Evolutionary conservation across 2,329 filamentous ascomycete species (phyloP).

Genomic region (Aspergillus japonicus): DNA sequence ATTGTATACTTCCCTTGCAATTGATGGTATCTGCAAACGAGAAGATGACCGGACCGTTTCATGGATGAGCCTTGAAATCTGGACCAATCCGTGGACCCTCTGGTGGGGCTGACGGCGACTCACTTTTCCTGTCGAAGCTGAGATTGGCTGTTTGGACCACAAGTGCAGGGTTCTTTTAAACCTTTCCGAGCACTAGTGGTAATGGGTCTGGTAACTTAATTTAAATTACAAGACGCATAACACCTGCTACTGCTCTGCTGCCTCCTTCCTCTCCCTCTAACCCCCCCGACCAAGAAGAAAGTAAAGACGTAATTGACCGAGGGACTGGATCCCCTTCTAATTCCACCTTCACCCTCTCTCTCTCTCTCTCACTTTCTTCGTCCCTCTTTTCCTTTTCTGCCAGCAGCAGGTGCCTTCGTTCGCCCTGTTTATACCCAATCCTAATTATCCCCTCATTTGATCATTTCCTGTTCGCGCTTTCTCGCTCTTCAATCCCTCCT

Average conservation of each 20-base stretch:
- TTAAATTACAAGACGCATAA: not conserved
- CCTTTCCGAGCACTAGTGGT: not conserved
- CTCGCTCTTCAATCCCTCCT: not conserved
- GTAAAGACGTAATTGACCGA: not conserved
- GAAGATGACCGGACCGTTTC: not conserved
- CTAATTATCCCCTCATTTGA: slow-evolving; percentile 1
- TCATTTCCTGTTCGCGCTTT: not conserved
- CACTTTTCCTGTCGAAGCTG: not conserved
- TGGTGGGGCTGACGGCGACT: not conserved
- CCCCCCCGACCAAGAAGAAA: not conserved
- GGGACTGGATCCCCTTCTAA: not conserved
- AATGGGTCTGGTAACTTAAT: not conserved
- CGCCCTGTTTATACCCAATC: not conserved
- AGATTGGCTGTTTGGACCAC: not conserved
- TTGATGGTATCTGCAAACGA: not conserved
- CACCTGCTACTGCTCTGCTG: not conserved
- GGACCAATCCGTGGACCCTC: not conserved
- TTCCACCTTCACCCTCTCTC: not conserved
- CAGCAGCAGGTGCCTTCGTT: not conserved
- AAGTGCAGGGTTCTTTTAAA: slow-evolving; percentile 3
- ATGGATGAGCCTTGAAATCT: not conserved
- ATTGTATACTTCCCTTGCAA: not conserved
- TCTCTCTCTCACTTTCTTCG: not conserved
- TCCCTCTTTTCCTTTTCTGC: not conserved
- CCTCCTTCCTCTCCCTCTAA: not conserved